These are phyloP conservation scores for Claviceps quebecensis DNA, from an alignment of 2,329 filamentous ascomycete genomes.

Conservation along the genomic window DNA sequence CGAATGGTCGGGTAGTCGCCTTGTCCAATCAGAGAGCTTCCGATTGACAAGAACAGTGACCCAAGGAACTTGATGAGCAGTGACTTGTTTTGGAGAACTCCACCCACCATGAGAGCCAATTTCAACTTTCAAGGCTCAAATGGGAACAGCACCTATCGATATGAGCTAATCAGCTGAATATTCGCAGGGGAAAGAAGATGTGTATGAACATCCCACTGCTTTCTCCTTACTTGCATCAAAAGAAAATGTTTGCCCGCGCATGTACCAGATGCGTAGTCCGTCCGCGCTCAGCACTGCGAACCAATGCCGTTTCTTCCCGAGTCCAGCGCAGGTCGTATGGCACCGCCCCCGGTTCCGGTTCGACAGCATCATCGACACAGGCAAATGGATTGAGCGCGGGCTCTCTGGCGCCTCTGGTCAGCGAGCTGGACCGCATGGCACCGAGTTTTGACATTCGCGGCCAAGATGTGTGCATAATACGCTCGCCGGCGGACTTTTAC, in stretches of 20 bases:
- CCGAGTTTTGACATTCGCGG: slow-evolving; percentile 81
- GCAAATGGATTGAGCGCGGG: slow-evolving; percentile 13
- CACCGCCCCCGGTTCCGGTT: slow-evolving; percentile 18
- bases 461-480: slow-evolving; percentile 65
- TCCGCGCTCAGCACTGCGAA: slow-evolving; percentile 6
- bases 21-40: background rate
- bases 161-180: no score
- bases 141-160: no score
- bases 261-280: slow-evolving; percentile 19
- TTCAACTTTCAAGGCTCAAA: no score
- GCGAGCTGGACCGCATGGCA: slow-evolving; percentile 74
- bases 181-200: no score
- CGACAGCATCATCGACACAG: slow-evolving; percentile 18
- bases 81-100: background rate
- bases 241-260: slow-evolving; percentile 20
- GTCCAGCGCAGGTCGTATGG: slow-evolving; percentile 27
- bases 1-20: slow-evolving; percentile 16
- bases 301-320: slow-evolving; percentile 12
- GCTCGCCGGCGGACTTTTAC: slow-evolving; percentile 80
- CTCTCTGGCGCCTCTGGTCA: slow-evolving; percentile 39
- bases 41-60: background rate
- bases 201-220: no score
- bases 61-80: background rate
- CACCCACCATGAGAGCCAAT: no score
- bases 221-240: background rate